Percentiles rank a stretch among this genome's conserved stretches.
phyloP scores from a whole-genome alignment of 164 flowering plant genomes.

The Euptelea pleiosperma region DNA sequence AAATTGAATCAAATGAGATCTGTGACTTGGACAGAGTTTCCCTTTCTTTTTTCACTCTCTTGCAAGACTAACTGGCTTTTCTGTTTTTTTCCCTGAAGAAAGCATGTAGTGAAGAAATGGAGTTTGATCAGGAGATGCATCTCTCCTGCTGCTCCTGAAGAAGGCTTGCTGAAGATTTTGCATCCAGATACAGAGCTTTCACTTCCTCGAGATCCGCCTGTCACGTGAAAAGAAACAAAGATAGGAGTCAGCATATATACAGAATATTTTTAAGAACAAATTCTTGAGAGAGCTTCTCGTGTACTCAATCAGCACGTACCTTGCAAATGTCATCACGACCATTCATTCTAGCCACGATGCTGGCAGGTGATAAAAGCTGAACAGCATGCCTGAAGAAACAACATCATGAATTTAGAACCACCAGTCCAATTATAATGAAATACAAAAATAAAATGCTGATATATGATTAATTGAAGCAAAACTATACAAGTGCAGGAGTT shows the following conservation, averaged over 20 bases:
- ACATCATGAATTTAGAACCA: background rate
- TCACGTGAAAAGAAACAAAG: background rate
- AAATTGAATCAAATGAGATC: background rate
- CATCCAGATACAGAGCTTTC: conserved; percentile 64
- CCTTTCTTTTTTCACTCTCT: background rate
- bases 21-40: background rate
- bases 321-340: conserved; percentile 80
- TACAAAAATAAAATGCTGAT: no score
- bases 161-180: conserved; percentile 89
- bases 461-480: no score
- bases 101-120: background rate
- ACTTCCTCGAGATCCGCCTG: conserved; percentile 94
- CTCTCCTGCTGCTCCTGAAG: conserved; percentile 92
- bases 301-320: conserved; percentile 31
- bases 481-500: no score
- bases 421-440: background rate
- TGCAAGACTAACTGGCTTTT: background rate
- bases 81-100: background rate
- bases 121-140: conserved; percentile 26
- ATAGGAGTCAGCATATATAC: background rate
- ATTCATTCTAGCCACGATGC: conserved; percentile 73
- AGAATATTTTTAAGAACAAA: background rate
- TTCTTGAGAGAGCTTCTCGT: background rate
- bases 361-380: conserved; percentile 77
- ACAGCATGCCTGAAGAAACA: conserved; percentile 71